Conservation (phyloP, 2,329 filamentous ascomycete species). For the Diplodia intermedia region DNA sequence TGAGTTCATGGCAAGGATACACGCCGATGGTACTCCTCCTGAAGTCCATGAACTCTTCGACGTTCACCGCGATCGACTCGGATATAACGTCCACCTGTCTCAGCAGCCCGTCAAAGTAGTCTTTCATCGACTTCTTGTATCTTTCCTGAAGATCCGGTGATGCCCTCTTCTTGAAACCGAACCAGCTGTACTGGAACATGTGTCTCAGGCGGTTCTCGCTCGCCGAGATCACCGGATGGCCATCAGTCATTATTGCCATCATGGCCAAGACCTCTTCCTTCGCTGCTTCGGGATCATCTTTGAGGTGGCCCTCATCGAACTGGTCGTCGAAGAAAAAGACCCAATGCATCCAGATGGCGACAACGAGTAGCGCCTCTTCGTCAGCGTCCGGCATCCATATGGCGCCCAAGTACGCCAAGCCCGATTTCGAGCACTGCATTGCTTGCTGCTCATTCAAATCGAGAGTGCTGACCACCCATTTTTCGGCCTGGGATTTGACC, state of each 20-base stretch:
- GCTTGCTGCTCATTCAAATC: background rate
- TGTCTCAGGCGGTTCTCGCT: conserved; percentile 1
- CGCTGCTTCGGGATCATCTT: background rate
- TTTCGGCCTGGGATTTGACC: background rate
- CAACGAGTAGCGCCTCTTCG: conserved; percentile 10
- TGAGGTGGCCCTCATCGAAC: conserved; percentile 11
- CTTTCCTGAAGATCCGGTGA: background rate
- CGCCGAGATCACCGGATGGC: background rate
- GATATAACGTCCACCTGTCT: background rate
- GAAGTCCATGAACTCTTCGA: conserved; percentile 18
- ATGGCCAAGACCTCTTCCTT: conserved; percentile 1
- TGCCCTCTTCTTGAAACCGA: conserved; percentile 9
- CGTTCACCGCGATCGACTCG: background rate
- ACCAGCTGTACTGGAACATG: conserved; percentile 11
- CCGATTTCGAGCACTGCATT: background rate
- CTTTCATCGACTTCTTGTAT: conserved; percentile 15
- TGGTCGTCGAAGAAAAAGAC: conserved; percentile 24
- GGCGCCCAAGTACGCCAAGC: background rate
- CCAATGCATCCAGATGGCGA: conserved; percentile 15
- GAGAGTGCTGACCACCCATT: background rate
- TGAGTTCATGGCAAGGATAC: background rate
- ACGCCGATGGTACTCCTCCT: conserved; percentile 6
- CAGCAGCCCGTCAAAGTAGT: conserved; percentile 9
- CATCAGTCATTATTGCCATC: conserved; percentile 4
- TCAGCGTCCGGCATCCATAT: conserved; percentile 8